Percentiles rank a stretch among this genome's conserved stretches.
Evolutionary conservation across 2,329 filamentous ascomycete genomes (phyloP).

Genomic region (Microcyclosporella mali): DNA sequence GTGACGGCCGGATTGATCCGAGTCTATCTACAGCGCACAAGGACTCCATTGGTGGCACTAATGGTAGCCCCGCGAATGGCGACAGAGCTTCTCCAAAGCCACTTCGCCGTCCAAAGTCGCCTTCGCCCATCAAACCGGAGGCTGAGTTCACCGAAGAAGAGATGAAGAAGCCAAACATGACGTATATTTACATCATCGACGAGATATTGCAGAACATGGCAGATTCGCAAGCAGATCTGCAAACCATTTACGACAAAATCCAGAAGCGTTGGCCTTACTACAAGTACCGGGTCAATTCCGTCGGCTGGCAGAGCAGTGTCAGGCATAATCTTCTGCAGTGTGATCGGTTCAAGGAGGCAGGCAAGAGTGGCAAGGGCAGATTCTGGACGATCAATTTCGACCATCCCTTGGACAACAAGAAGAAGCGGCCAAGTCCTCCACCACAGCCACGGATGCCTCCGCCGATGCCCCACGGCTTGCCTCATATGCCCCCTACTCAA

Average conservation of each 20-base stretch:
- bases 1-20: slow-evolving; percentile 5
- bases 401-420: slow-evolving; percentile 56
- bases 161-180: slow-evolving; percentile 60
- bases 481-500: slow-evolving; percentile 11
- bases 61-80: slow-evolving; percentile 3
- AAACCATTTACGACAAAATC: slow-evolving; percentile 60
- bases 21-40: neutral
- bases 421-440: slow-evolving; percentile 42
- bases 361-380: slow-evolving; percentile 56
- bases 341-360: slow-evolving; percentile 54
- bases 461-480: slow-evolving; percentile 10
- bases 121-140: slow-evolving; percentile 56
- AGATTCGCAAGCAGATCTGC: slow-evolving; percentile 54
- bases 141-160: slow-evolving; percentile 68
- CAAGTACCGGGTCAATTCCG: slow-evolving; percentile 53
- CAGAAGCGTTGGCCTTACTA: slow-evolving; percentile 59
- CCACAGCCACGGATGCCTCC: slow-evolving; percentile 19
- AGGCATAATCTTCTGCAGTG: slow-evolving; percentile 58
- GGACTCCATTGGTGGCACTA: slow-evolving; percentile 4
- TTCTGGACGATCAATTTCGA: slow-evolving; percentile 57
- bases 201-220: slow-evolving; percentile 54
- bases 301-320: slow-evolving; percentile 62
- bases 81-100: slow-evolving; percentile 4
- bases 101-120: slow-evolving; percentile 35
- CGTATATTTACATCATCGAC: slow-evolving; percentile 59